Base-by-base conservation (phyloP, 495 filamentous ascomycete genomes). In the Xylaria acuta region DNA sequence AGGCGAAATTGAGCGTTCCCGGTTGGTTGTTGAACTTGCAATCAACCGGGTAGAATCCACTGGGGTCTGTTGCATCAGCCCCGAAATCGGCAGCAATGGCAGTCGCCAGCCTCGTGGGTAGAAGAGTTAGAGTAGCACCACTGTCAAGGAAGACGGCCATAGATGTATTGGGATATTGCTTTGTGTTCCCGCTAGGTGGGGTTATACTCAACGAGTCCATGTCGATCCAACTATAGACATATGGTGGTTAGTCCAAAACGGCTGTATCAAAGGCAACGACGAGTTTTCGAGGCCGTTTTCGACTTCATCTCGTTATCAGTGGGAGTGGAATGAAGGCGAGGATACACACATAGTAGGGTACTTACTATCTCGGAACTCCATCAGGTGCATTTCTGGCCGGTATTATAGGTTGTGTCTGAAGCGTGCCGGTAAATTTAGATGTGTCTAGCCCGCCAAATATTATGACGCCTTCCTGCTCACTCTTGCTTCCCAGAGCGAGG, bases 401-500 rank as follows among this genome's bases (percentile, higher is more conserved):
- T 30, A 90, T 83, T 40, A 97, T 87, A 20, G 93, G 93, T 14
- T 95, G 77, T 6, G 85, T 90, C 66, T 89, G 80, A 14, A 99
- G 87, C 1, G 83, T 73, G 22, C 94, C 96, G 18, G 82, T 83
- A 78, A 92, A 99, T 79, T 97, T 98, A 51, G 85, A 89, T 0
- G 92, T 94, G 77, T 99, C 92, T 45, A 99, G 88, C 20, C 95
- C 96, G 32, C 96, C 96, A 76, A 99, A 99, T 32, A 99, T 87
- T 58, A 99, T 90, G 9, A 91, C 89, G n/a, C 96, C 96, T 40
- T 85, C 78, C 63, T 82, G 76, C 49, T 82, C 77, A 38, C 82
- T 79, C 74, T 85, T 86, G 73, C 83, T 82, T 9, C 85, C 83
- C 25, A 87, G 76, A 0, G 84, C 83, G 6, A 86, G 76, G 8